These are phyloP conservation scores for Coemansia sp. DNA, from an alignment of 192 early-diverging fungal species.

Conservation along the genomic window DNA sequence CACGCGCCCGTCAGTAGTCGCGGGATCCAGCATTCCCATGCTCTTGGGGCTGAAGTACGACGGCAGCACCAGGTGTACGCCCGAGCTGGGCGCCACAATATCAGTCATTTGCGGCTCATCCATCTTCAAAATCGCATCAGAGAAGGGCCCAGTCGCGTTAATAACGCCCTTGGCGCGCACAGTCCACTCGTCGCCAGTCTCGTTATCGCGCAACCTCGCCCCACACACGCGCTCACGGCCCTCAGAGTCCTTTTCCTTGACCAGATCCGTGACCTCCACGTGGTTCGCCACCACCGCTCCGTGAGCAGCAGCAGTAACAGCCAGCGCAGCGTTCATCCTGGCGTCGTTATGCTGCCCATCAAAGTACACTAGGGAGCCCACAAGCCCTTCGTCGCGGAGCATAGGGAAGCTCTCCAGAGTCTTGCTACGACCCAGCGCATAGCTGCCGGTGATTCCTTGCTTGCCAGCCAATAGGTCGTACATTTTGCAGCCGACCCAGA, in stretches of 20 bases:
- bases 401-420: slow-evolving; percentile 96
- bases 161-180: slow-evolving; percentile 91
- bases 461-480: slow-evolving; percentile 89
- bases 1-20: slow-evolving; percentile 91
- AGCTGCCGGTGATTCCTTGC: slow-evolving; percentile 77
- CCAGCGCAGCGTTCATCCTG: slow-evolving; percentile 94
- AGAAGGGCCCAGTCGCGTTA: slow-evolving; percentile 82
- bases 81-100: slow-evolving; percentile 92
- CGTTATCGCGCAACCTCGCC: slow-evolving; percentile 76
- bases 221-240: slow-evolving; percentile 70
- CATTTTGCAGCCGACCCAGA: slow-evolving; percentile 90
- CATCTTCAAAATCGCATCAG: slow-evolving; percentile 87
- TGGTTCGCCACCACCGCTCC: slow-evolving; percentile 95
- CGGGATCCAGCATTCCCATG: slow-evolving; percentile 95
- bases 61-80: slow-evolving; percentile 93
- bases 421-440: slow-evolving; percentile 81
- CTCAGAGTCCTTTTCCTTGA: slow-evolving; percentile 61
- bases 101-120: slow-evolving; percentile 74
- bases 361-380: slow-evolving; percentile 96
- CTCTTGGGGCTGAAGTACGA: slow-evolving; percentile 92
- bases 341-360: slow-evolving; percentile 98
- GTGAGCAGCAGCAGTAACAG: slow-evolving; percentile 84
- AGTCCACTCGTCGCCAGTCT: slow-evolving; percentile 85
- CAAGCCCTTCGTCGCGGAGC: slow-evolving; percentile 83
- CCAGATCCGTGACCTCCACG: slow-evolving; percentile 79